Evolutionary conservation across 345 rosid species (phyloP).

Genomic region (Gossypium raimondii): DNA sequence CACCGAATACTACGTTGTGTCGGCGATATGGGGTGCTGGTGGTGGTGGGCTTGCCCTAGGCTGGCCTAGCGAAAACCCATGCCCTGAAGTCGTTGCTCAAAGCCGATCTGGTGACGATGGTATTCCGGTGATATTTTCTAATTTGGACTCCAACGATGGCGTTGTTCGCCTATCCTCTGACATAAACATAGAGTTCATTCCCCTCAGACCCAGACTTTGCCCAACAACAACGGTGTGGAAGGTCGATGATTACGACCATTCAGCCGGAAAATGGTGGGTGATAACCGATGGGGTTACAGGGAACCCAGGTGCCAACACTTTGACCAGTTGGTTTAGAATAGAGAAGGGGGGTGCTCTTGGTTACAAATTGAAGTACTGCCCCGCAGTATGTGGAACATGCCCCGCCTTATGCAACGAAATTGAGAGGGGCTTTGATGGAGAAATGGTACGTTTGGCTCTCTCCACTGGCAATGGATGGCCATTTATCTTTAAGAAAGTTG

Average conservation of each 20-base stretch:
- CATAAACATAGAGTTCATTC: not conserved
- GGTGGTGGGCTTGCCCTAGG: not conserved
- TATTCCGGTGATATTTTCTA: not conserved
- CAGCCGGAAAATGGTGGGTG: not conserved
- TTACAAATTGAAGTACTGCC: not conserved
- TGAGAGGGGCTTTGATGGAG: not conserved
- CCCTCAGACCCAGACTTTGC: not conserved
- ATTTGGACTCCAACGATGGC: not conserved
- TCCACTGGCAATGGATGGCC: not conserved
- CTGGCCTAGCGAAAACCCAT: not conserved
- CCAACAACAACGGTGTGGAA: not conserved
- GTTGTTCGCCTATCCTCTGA: not conserved
- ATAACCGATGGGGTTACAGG: not conserved
- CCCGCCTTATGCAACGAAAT: not conserved
- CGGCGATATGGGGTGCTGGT: not conserved
- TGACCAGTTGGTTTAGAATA: slow-evolving; percentile 10
- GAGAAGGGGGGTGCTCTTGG: not conserved
- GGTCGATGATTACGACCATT: not conserved
- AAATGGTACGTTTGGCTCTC: not conserved
- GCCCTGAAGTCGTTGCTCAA: not conserved
- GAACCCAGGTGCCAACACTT: not conserved
- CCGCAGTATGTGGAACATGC: not conserved
- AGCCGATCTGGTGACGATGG: not conserved
- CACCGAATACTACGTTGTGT: not conserved
- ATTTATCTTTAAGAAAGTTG: no score